Conservation (phyloP, 257 asterid genomes). For the Oldenlandia corymbosa region DNA sequence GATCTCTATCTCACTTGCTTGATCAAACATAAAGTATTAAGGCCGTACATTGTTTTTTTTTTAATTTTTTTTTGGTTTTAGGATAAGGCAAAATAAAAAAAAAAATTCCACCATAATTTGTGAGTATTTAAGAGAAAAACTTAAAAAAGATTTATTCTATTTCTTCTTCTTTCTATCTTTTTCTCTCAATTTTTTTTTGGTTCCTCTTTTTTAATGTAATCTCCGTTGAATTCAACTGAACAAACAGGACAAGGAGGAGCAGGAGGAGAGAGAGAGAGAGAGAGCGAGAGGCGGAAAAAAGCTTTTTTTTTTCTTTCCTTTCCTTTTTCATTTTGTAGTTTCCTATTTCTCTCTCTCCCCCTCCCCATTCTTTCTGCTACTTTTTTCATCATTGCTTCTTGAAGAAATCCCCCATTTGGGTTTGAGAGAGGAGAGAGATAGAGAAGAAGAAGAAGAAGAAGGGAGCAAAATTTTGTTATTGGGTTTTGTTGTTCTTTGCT, state of each 20-base stretch:
- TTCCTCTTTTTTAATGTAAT: slow-evolving; percentile 4
- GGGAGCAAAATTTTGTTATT: background rate
- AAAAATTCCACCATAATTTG: too few species aligned
- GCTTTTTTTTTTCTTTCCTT: background rate
- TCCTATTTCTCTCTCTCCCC: background rate
- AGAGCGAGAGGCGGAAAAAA: background rate
- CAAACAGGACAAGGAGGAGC: background rate
- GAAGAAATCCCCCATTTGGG: background rate
- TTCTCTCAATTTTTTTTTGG: background rate
- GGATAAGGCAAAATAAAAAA: too few species aligned
- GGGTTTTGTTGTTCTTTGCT: background rate
- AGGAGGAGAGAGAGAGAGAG: slow-evolving; percentile 11
- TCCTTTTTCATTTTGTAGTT: background rate
- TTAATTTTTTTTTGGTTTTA: background rate
- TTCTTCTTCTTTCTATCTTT: too few species aligned
- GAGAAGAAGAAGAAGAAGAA: slow-evolving; percentile 3
- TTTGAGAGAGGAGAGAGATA: background rate
- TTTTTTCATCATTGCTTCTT: slow-evolving; percentile 13
- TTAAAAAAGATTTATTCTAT: too few species aligned
- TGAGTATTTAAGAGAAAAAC: too few species aligned
- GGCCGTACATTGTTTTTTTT: background rate
- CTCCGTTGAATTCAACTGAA: slow-evolving; percentile 19
- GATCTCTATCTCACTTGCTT: too few species aligned
- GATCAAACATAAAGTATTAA: too few species aligned
- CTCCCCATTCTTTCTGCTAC: background rate